Evolutionary conservation across 2,329 filamentous ascomycete genomes (phyloP).

Genomic region (Alternaria angustiovoidea): DNA sequence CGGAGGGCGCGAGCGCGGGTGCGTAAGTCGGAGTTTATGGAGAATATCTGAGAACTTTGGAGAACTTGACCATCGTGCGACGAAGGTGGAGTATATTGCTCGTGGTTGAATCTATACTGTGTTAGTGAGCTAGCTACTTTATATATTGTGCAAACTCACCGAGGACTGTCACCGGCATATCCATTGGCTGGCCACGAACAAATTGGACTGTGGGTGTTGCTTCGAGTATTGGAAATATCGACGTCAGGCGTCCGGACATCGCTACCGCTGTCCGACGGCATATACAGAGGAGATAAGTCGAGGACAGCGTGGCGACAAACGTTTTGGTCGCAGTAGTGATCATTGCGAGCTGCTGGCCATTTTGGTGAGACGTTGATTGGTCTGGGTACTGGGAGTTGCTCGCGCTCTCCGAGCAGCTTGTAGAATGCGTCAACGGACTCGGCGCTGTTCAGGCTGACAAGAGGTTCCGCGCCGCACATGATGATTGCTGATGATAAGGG

Average conservation of each 20-base stretch:
- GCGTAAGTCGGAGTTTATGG: not conserved
- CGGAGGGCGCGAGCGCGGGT: not conserved
- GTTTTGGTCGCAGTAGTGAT: not conserved
- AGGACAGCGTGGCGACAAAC: constrained; percentile 2
- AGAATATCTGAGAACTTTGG: not conserved
- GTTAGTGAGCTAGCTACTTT: not conserved
- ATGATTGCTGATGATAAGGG: not conserved
- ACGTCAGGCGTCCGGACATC: not conserved
- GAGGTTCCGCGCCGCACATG: not conserved
- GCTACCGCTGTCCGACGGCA: not conserved
- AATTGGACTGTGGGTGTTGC: not conserved
- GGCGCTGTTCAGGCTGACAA: not conserved
- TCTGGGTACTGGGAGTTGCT: not conserved
- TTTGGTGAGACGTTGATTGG: not conserved
- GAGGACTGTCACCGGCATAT: not conserved
- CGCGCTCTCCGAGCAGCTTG: not conserved
- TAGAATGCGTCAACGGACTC: not conserved
- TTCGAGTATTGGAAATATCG: not conserved
- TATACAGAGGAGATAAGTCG: not conserved
- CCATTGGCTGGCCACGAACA: not conserved
- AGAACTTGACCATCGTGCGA: not conserved
- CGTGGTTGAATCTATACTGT: not conserved
- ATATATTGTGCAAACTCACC: not conserved
- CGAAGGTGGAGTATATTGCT: not conserved
- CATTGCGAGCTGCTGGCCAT: constrained; percentile 7